Evolutionary conservation across 768 basidiomycete genomes (phyloP).

Genomic region (Tulasnella sp.): DNA sequence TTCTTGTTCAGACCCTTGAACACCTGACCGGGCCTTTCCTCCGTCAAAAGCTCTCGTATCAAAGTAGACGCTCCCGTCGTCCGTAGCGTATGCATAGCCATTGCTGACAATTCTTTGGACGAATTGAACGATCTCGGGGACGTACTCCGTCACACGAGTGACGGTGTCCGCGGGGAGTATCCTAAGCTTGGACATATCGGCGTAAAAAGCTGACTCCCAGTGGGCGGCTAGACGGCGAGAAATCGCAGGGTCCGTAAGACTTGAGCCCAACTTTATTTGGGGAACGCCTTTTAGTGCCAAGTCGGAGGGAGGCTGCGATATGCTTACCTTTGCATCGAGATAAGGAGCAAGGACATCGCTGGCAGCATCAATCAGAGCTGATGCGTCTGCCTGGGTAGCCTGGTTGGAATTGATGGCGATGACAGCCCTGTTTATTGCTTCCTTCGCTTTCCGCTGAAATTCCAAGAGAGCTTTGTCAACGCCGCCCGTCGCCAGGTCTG

Average conservation of each 20-base stretch:
- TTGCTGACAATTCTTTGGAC: conserved; percentile 80
- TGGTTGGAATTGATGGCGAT: conserved; percentile 42
- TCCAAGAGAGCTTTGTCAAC: neutral
- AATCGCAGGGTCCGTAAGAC: conserved; percentile 81
- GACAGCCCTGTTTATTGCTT: conserved; percentile 41
- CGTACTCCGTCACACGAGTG: conserved; percentile 94
- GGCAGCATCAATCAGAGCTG: conserved; percentile 63
- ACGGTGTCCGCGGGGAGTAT: conserved; percentile 85
- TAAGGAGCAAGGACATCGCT: conserved; percentile 69
- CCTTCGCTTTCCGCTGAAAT: conserved; percentile 14
- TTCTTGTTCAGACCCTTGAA: conserved; percentile 30
- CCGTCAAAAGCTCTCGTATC: conserved; percentile 79
- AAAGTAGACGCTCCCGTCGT: conserved; percentile 87
- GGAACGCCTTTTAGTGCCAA: neutral
- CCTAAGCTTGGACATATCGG: conserved; percentile 84
- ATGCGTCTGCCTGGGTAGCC: conserved; percentile 45
- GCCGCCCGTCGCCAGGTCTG: neutral
- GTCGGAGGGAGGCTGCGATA: neutral
- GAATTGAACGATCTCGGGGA: conserved; percentile 89
- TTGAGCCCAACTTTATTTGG: conserved; percentile 58
- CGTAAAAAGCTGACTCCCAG: conserved; percentile 89
- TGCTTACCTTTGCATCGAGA: conserved; percentile 67
- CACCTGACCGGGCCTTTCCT: conserved; percentile 39
- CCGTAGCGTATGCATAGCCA: conserved; percentile 68
- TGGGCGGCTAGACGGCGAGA: conserved; percentile 75